A percentile compares a stretch with the other conserved stretches of the same genome.
Evolutionary conservation across 2,329 filamentous ascomycete species (phyloP).

Genomic region (Fusarium azukiicola): DNA sequence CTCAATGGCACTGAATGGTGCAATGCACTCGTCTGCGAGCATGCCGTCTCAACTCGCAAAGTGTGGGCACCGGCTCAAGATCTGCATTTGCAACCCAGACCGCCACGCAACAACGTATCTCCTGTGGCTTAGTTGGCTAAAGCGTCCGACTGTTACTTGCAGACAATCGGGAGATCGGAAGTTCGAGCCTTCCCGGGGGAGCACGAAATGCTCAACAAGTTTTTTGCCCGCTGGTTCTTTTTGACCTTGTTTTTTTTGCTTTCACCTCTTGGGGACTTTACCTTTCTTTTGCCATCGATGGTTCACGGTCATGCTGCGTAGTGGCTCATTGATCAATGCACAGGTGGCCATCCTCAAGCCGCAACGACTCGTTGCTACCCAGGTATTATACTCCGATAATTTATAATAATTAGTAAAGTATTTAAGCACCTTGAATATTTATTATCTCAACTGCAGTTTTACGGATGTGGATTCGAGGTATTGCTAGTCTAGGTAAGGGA

Average conservation of each 20-base stretch:
- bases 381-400: too few relatives aligned
- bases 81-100: not conserved
- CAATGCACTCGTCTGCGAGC: too few relatives aligned
- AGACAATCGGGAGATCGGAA: conserved; percentile 57
- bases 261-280: not conserved
- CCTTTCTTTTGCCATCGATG: not conserved
- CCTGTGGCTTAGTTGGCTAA: conserved; percentile 53
- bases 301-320: not conserved
- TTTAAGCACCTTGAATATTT: too few relatives aligned
- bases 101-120: conserved; percentile 24
- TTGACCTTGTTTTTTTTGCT: not conserved
- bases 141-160: conserved; percentile 52
- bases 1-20: too few relatives aligned
- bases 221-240: not conserved
- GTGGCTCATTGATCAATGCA: conserved; percentile 5
- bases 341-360: not conserved
- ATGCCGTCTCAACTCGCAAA: not conserved
- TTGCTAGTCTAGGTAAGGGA: too few relatives aligned
- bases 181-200: conserved; percentile 58
- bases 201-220: not conserved
- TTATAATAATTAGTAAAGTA: too few relatives aligned
- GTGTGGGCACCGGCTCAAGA: not conserved
- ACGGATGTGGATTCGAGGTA: too few relatives aligned
- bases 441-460: too few relatives aligned
- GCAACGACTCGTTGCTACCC: too few relatives aligned